Conservation (phyloP, 257 asterid genomes). For the Linderniella brevidens region DNA sequence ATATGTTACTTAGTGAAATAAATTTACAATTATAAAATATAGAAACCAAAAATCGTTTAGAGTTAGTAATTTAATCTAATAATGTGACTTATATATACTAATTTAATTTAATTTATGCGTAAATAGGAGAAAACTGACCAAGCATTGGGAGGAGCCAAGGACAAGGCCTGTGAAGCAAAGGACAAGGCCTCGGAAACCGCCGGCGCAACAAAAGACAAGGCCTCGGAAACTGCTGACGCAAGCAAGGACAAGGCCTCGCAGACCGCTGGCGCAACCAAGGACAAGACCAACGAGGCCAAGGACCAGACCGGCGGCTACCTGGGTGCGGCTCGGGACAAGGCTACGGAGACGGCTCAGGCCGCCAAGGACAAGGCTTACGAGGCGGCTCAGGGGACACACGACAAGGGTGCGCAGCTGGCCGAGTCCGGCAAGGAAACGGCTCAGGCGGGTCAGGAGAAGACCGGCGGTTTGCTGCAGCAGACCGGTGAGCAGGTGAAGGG, state of each 20-base stretch:
- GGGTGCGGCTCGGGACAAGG: conserved; percentile 15
- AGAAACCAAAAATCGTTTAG: too few relatives aligned
- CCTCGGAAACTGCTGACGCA: too few relatives aligned
- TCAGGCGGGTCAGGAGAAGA: conserved; percentile 51
- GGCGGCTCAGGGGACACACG: conserved; percentile 49
- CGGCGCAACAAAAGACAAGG: too few relatives aligned
- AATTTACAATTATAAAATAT: too few relatives aligned
- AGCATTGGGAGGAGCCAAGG: conserved; percentile 18
- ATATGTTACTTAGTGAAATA: too few relatives aligned
- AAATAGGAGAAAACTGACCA: conserved; percentile 64
- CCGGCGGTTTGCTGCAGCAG: conserved; percentile 47
- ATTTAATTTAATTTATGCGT: too few relatives aligned
- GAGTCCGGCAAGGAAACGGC: conserved; percentile 49
- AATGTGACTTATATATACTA: too few relatives aligned
- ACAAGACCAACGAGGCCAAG: conserved; percentile 19
- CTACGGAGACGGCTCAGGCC: conserved; percentile 1
- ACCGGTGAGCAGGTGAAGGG: conserved; percentile 60
- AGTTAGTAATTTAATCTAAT: too few relatives aligned
- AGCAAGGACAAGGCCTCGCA: conserved; percentile 25
- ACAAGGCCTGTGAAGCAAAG: too few relatives aligned
- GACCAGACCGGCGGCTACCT: conserved; percentile 16
- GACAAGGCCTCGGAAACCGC: too few relatives aligned
- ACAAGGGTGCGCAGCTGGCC: conserved; percentile 40
- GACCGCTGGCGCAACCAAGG: conserved; percentile 18
- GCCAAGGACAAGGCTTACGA: conserved; percentile 35